phyloP scores from a whole-genome alignment of 768 basidiomycete species.

The Pisolithus tinctorius region DNA sequence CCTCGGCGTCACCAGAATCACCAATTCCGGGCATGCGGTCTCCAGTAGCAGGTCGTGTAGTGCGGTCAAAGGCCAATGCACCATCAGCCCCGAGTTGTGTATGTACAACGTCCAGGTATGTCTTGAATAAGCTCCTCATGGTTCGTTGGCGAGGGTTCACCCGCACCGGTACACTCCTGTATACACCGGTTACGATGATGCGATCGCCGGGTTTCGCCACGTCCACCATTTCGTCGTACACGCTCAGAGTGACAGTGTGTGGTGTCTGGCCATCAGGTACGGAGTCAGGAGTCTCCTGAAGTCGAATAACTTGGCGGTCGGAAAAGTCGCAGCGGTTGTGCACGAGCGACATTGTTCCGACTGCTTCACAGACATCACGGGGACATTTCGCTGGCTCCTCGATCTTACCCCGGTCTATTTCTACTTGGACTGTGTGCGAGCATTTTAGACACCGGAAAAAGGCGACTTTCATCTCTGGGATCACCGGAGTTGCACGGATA shows the following conservation, averaged over 20 bases:
- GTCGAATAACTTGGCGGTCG: conserved; percentile 88
- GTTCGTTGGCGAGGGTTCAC: conserved; percentile 88
- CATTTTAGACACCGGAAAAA: conserved; percentile 98
- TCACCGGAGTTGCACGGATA: conserved; percentile 94
- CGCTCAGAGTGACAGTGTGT: conserved; percentile 92
- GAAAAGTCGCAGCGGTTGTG: conserved; percentile 98
- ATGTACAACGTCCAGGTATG: conserved; percentile 94
- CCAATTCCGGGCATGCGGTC: conserved; percentile 66
- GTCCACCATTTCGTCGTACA: conserved; percentile 98
- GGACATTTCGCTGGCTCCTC: conserved; percentile 89
- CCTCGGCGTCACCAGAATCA: conserved; percentile 61
- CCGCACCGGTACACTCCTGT: conserved; percentile 91
- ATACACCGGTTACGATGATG: conserved; percentile 86
- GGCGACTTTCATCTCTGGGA: conserved; percentile 98
- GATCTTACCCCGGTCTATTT: conserved; percentile 97
- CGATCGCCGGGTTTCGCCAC: conserved; percentile 93
- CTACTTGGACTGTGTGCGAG: conserved; percentile 93
- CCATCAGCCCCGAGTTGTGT: conserved; percentile 61
- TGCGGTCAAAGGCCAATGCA: conserved; percentile 70
- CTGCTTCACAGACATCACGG: conserved; percentile 82
- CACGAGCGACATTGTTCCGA: conserved; percentile 89
- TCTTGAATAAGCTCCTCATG: conserved; percentile 95
- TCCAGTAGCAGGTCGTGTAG: conserved; percentile 64
- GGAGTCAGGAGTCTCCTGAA: conserved; percentile 97
- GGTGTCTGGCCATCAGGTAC: conserved; percentile 99